Conservation (phyloP, 495 filamentous ascomycete genomes). For the Penicillium cataractarum region DNA sequence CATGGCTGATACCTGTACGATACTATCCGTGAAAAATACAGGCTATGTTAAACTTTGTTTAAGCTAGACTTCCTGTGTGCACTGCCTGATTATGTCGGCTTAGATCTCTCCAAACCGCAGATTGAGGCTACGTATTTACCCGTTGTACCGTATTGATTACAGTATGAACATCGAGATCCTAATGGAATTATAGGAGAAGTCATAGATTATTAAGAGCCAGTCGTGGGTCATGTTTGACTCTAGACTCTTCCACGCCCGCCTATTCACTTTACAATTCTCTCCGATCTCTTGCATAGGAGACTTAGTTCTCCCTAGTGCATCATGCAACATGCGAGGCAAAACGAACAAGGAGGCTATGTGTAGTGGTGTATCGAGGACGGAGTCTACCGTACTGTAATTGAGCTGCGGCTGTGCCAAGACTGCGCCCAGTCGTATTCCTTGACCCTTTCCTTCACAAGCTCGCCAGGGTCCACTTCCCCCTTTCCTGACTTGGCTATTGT, state of each 20-base stretch:
- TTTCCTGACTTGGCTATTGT: background rate
- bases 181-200: no score
- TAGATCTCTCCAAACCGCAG: background rate
- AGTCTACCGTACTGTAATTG: background rate
- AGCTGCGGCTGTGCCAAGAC: conserved; percentile 5
- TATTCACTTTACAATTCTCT: background rate
- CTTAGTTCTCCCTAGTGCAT: background rate
- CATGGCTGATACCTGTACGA: background rate
- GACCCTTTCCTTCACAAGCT: background rate
- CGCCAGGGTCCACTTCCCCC: background rate
- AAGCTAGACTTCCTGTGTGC: background rate
- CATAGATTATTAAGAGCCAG: background rate
- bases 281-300: background rate
- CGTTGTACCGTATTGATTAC: background rate
- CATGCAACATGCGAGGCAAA: background rate
- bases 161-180: background rate
- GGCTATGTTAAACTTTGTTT: background rate
- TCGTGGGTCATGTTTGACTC: background rate
- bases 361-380: no score
- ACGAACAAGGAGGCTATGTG: conserved; percentile 4
- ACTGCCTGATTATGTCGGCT: conserved; percentile 9
- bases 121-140: background rate
- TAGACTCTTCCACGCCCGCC: background rate
- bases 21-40: background rate
- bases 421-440: conserved; percentile 2